Conservation (phyloP, 768 basidiomycete species). For the Psilocybe cyanescens region DNA sequence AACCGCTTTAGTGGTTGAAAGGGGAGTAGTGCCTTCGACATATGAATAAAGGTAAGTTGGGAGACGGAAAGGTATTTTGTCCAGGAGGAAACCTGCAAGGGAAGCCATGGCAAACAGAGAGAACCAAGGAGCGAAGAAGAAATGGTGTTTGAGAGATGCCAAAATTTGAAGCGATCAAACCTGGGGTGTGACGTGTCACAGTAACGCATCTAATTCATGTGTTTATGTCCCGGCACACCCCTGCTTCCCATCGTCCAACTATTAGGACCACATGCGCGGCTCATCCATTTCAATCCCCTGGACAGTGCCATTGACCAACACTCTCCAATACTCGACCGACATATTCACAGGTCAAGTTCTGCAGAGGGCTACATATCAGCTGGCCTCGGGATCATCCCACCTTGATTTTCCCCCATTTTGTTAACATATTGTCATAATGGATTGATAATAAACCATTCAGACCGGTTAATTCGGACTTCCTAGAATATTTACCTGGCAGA, state of each 20-base stretch:
- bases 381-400: neutral
- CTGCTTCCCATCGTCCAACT: neutral
- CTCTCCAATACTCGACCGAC: neutral
- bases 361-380: neutral
- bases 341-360: neutral
- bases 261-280: neutral
- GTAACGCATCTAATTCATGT: constrained; percentile 22
- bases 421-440: neutral
- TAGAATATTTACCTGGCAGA: no score
- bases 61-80: constrained; percentile 57
- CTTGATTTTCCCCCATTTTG: neutral
- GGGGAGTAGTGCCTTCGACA: constrained; percentile 75
- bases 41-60: constrained; percentile 64
- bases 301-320: neutral
- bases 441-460: neutral
- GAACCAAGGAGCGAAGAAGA: constrained; percentile 26
- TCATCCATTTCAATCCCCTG: neutral
- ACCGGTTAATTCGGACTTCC: neutral
- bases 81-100: constrained; percentile 74
- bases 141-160: constrained; percentile 11
- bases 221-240: constrained; percentile 5
- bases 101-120: constrained; percentile 56
- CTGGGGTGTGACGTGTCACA: constrained; percentile 31
- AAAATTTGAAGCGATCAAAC: constrained; percentile 34
- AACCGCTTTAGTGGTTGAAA: constrained; percentile 83